Conservation (phyloP, 345 rosid genomes). For the Raphanus raphanistrum region DNA sequence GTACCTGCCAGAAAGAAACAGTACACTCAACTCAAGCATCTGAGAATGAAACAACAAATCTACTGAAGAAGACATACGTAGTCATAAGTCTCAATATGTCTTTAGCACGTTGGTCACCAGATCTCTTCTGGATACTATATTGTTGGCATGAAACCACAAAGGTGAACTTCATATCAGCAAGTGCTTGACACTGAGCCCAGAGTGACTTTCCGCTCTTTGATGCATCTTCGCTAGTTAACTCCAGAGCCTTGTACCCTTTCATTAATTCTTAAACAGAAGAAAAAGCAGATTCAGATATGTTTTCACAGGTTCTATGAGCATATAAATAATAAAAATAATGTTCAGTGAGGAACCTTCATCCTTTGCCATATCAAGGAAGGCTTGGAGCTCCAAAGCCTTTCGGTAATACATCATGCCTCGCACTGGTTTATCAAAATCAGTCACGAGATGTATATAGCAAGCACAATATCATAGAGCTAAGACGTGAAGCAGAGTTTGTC, state of each 20-base stretch:
- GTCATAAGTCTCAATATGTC: slow-evolving; percentile 76
- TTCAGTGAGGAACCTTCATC: slow-evolving; percentile 49
- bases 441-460: background rate
- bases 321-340: slow-evolving; percentile 1
- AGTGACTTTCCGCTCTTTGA: slow-evolving; percentile 69
- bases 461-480: slow-evolving; percentile 1
- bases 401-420: slow-evolving; percentile 92
- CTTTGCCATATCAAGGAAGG: slow-evolving; percentile 72
- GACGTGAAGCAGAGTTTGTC: slow-evolving; percentile 8
- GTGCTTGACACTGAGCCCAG: slow-evolving; percentile 74
- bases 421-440: slow-evolving; percentile 43
- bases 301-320: background rate
- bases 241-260: slow-evolving; percentile 77
- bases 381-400: slow-evolving; percentile 79
- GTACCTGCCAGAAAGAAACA: slow-evolving; percentile 44
- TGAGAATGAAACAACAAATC: background rate
- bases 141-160: slow-evolving; percentile 80
- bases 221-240: slow-evolving; percentile 42
- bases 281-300: slow-evolving; percentile 28
- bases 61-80: slow-evolving; percentile 45
- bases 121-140: slow-evolving; percentile 70
- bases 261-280: slow-evolving; percentile 41
- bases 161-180: slow-evolving; percentile 79
- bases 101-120: slow-evolving; percentile 64
- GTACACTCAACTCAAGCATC: slow-evolving; percentile 6